phyloP scores from a whole-genome alignment of 83 land plant species.

The Thuja plicata region DNA sequence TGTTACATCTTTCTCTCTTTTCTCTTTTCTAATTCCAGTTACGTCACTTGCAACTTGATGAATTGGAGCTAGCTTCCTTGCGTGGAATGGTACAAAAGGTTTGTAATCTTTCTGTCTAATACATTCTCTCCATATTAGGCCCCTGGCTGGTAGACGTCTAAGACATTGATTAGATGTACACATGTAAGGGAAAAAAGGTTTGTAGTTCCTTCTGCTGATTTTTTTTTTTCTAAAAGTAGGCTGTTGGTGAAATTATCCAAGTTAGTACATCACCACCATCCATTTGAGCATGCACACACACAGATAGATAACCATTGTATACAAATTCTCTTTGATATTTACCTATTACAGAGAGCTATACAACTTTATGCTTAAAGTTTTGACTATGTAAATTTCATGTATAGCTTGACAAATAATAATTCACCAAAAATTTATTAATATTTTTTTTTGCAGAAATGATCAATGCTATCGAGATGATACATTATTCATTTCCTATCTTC shows the following conservation, averaged over 20 bases:
- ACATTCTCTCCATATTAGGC: no score
- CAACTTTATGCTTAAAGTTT: no score
- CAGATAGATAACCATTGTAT: not conserved
- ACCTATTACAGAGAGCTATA: no score
- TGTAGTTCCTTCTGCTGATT: not conserved
- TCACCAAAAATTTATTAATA: not conserved
- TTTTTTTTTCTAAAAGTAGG: not conserved
- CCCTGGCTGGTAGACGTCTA: no score
- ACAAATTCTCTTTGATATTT: no score
- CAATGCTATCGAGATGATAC: not conserved
- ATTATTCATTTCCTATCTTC: not conserved
- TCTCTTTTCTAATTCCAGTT: constrained; percentile 36
- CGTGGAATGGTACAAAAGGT: constrained; percentile 69
- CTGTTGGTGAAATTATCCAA: not conserved
- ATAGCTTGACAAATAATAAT: not conserved
- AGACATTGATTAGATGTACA: no score
- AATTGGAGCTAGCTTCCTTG: constrained; percentile 92
- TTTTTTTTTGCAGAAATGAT: not conserved
- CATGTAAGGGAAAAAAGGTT: constrained; percentile 49
- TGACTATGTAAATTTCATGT: no score
- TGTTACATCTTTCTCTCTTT: not conserved
- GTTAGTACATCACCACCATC: not conserved
- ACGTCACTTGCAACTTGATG: constrained; percentile 95
- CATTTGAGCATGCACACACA: not conserved
- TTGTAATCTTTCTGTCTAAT: no score